phyloP scores from a whole-genome alignment of 371 early-diverging fungal species.

The Sporodiniella umbellata region DNA sequence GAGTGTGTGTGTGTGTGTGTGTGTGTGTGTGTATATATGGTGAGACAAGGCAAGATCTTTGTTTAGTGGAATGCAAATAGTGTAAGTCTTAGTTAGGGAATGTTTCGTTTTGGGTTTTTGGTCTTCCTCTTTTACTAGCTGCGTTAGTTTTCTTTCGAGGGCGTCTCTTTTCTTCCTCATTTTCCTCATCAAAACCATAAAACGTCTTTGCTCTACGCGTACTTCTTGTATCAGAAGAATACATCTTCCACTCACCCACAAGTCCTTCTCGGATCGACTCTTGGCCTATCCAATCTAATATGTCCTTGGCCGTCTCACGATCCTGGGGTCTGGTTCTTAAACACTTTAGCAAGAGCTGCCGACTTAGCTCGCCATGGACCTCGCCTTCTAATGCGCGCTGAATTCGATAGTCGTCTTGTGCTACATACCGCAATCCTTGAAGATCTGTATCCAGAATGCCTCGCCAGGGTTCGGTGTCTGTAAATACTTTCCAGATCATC shows the following conservation, averaged over 20 bases:
- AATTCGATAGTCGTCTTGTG: constrained; percentile 57
- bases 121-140: constrained; percentile 14
- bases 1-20: neutral
- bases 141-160: constrained; percentile 12
- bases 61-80: neutral
- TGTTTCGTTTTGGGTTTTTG: constrained; percentile 13
- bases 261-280: constrained; percentile 27
- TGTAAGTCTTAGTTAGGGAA: neutral
- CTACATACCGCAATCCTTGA: constrained; percentile 57
- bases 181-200: constrained; percentile 28
- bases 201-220: constrained; percentile 32
- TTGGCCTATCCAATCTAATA: constrained; percentile 44
- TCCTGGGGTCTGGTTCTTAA: constrained; percentile 50
- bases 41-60: neutral
- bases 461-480: constrained; percentile 66
- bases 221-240: constrained; percentile 42
- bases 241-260: constrained; percentile 48
- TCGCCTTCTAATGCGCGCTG: constrained; percentile 52
- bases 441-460: constrained; percentile 65
- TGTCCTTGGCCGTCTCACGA: constrained; percentile 42
- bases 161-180: constrained; percentile 21
- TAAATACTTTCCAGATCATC: constrained; percentile 64
- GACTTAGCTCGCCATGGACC: constrained; percentile 47
- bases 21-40: neutral
- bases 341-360: constrained; percentile 48